Percentiles rank a stretch among this genome's conserved stretches.
These are phyloP conservation scores for Candida silvatica DNA, from an alignment of 805 yeast species.

Conservation along the genomic window DNA sequence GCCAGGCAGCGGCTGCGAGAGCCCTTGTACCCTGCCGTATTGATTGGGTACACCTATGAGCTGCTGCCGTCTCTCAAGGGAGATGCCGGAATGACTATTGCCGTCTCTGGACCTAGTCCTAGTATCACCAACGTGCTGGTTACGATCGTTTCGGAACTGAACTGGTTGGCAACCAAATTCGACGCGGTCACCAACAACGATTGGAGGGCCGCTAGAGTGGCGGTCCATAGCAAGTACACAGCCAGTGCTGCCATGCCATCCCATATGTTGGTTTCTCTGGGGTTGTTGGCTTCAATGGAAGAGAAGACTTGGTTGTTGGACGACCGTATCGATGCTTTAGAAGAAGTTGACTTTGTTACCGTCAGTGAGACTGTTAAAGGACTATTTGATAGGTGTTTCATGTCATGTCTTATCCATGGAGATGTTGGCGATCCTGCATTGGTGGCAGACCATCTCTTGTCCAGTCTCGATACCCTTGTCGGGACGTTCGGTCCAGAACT, in stretches of 20 bases:
- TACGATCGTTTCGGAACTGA: slow-evolving; percentile 25
- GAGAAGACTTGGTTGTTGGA: slow-evolving; percentile 45
- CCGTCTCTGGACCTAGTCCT: slow-evolving; percentile 41
- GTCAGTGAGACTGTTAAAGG: slow-evolving; percentile 14
- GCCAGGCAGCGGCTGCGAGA: slow-evolving; percentile 32
- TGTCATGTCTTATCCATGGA: slow-evolving; percentile 45
- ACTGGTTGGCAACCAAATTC: slow-evolving; percentile 11
- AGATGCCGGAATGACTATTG: slow-evolving; percentile 42
- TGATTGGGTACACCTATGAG: slow-evolving; percentile 51
- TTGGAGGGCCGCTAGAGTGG: slow-evolving; percentile 39
- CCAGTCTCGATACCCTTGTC: slow-evolving; percentile 8
- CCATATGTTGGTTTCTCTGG: slow-evolving; percentile 38
- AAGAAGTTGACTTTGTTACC: slow-evolving; percentile 30
- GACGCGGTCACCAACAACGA: slow-evolving; percentile 21
- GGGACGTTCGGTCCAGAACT: slow-evolving; percentile 7
- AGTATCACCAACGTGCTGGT: slow-evolving; percentile 29
- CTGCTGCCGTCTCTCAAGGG: slow-evolving; percentile 47
- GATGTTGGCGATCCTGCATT: slow-evolving; percentile 19
- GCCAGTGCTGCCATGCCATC: slow-evolving; percentile 35
- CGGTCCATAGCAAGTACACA: slow-evolving; percentile 38
- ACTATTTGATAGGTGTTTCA: slow-evolving; percentile 23
- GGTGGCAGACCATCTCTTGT: slow-evolving; percentile 6
- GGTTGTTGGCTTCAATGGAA: slow-evolving; percentile 45
- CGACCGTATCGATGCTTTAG: slow-evolving; percentile 47
- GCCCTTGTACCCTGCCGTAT: slow-evolving; percentile 42